Base-by-base conservation (phyloP, 352 stramenopile genomes). In the Phytopythium chamaehyphon region DNA sequence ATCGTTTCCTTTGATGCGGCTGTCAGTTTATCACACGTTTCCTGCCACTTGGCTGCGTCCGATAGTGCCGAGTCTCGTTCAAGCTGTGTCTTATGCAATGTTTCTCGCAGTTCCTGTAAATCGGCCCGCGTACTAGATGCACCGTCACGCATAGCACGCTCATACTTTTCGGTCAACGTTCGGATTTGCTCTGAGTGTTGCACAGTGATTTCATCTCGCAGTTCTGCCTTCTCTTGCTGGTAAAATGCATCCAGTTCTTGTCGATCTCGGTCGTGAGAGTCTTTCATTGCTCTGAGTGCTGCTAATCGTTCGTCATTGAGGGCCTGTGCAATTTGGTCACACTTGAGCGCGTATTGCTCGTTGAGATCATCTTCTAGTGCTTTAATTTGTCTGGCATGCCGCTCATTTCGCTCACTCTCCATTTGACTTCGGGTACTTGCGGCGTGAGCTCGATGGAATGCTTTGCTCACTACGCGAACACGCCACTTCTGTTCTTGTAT, bases 171-270 rank as follows among this genome's bases (percentile, higher is more conserved):
- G 40, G 71, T 54, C 15, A 74, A 12, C 19, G 75, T 60, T 12
- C 72, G 55, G 24, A 73, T 48, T 33, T 82, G 62, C 1, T 50
- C 40, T 0, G 35, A 14, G 28, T 75, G 64, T 0, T 70, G 43
- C 15, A 66, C 57, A 3, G 46, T 39, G 2, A 80, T 53, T 40
- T 86, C 76, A 61, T 84, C 72, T 21, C 81, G 61, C 12, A 82
- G n/a, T 21, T 84, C 72, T 3, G 57, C 63, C 35, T 79, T 83
- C 23, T 88, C 78, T 37, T 86, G 69, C 22, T 84, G 49, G 26
- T 73, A 86, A 24, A 72, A 84, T 10, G 64, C 56, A 10, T 74
- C 61, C 11, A 89, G 36, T 44, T 85, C 71, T 22, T 77, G 55
- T 54, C 79, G 70, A 23, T 88, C 78, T 39, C 63, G 63, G 8